These are phyloP conservation scores for Pichia sp. DNA, from an alignment of 1,139 yeast species.

Conservation along the genomic window DNA sequence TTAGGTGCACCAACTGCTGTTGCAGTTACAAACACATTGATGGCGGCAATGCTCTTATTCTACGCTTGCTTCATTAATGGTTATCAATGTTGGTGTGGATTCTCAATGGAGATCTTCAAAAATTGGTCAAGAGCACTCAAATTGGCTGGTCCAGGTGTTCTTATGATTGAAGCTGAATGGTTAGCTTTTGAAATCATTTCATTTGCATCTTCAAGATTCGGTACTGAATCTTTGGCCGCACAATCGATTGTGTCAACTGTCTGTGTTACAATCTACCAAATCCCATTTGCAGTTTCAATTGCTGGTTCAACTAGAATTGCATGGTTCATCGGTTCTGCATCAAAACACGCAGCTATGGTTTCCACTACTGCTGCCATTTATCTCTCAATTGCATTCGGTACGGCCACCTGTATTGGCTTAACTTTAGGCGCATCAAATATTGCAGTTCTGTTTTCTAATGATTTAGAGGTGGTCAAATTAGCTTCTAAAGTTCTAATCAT, in stretches of 20 bases:
- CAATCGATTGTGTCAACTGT: slow-evolving; percentile 72
- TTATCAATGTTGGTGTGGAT: slow-evolving; percentile 55
- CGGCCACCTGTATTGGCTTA: slow-evolving; percentile 33
- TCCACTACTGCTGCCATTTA: slow-evolving; percentile 42
- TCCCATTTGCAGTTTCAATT: slow-evolving; percentile 73
- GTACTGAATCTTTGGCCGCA: slow-evolving; percentile 67
- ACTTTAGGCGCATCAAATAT: slow-evolving; percentile 40
- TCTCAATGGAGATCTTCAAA: slow-evolving; percentile 40
- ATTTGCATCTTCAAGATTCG: slow-evolving; percentile 59
- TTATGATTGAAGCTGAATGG: slow-evolving; percentile 71
- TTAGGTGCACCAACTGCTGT: slow-evolving; percentile 77
- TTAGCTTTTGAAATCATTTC: slow-evolving; percentile 66
- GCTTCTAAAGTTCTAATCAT: slow-evolving; percentile 53
- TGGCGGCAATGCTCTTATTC: slow-evolving; percentile 49
- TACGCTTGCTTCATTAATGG: slow-evolving; percentile 53
- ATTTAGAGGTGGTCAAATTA: slow-evolving; percentile 45
- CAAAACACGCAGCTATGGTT: slow-evolving; percentile 46
- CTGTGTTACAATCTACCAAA: slow-evolving; percentile 65
- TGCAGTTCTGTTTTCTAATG: slow-evolving; percentile 51
- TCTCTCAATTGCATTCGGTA: slow-evolving; percentile 45
- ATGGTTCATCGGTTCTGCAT: slow-evolving; percentile 73
- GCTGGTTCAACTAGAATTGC: slow-evolving; percentile 78
- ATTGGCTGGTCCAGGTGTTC: slow-evolving; percentile 58
- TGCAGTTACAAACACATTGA: slow-evolving; percentile 65
- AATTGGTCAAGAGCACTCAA: slow-evolving; percentile 54